Evolutionary conservation across 2,329 filamentous ascomycete genomes (phyloP).

Genomic region (Pseudogymnoascus sp.): DNA sequence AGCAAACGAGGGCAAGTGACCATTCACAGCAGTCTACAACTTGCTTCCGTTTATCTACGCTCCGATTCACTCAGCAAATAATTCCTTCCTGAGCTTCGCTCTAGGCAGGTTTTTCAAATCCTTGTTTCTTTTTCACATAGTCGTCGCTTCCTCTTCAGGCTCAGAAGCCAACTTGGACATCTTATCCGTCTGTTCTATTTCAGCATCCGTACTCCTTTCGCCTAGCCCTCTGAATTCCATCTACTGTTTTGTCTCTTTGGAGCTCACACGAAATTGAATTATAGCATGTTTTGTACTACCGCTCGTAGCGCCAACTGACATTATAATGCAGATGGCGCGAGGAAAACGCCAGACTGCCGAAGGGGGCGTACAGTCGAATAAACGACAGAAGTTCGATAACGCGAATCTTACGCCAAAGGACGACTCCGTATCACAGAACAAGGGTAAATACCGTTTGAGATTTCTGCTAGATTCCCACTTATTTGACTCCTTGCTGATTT

Average conservation of each 20-base stretch:
- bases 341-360: neutral
- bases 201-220: neutral
- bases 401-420: neutral
- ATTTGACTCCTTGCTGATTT: neutral
- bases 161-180: neutral
- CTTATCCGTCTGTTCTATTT: neutral
- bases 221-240: neutral
- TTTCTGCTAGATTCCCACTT: neutral
- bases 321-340: neutral
- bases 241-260: neutral
- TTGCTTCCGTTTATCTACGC: neutral
- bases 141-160: neutral
- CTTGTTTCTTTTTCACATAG: neutral
- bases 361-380: neutral
- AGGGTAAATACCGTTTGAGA: neutral
- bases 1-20: neutral
- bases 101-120: neutral
- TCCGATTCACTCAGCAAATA: neutral
- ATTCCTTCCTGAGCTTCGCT: neutral
- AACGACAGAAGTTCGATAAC: neutral
- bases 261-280: neutral
- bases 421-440: neutral
- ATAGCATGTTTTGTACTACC: neutral
- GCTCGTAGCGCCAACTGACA: neutral
- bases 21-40: neutral